phyloP scores from a whole-genome alignment of 805 yeast species.

The Novakomyces olei region DNA sequence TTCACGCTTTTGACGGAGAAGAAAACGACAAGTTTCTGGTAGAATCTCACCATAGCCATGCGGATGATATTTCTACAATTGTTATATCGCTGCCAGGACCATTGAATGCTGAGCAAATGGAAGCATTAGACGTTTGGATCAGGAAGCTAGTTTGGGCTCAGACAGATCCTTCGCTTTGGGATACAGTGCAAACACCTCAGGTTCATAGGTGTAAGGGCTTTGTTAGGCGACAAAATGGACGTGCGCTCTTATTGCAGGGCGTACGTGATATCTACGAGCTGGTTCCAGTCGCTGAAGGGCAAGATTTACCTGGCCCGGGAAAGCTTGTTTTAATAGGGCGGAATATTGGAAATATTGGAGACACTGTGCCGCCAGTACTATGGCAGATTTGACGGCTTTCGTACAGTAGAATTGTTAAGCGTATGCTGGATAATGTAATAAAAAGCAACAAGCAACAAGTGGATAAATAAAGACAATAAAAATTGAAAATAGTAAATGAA shows the following conservation, averaged over 20 bases:
- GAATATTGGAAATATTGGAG: not conserved
- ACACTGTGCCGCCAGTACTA: not conserved
- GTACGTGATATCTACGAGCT: conserved; percentile 84
- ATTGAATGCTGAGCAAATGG: conserved; percentile 18
- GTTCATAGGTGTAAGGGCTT: conserved; percentile 71
- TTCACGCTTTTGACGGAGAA: conserved; percentile 48
- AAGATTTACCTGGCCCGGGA: conserved; percentile 14
- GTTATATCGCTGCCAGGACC: conserved; percentile 26
- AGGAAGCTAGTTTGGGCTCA: conserved; percentile 60
- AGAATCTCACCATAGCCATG: conserved; percentile 11
- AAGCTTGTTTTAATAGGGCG: not conserved
- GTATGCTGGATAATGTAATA: too few species aligned
- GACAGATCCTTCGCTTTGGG: conserved; percentile 13
- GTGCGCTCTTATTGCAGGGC: conserved; percentile 56
- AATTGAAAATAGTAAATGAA: not conserved
- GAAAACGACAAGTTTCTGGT: conserved; percentile 6
- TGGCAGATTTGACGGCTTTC: not conserved
- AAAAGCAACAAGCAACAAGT: not conserved
- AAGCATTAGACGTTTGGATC: conserved; percentile 34
- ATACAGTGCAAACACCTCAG: conserved; percentile 22
- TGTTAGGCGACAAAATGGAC: conserved; percentile 21
- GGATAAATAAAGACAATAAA: not conserved
- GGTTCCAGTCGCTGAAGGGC: conserved; percentile 19
- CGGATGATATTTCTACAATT: conserved; percentile 27
- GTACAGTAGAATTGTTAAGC: not conserved